These are phyloP conservation scores for Colletotrichum acutatum DNA, from an alignment of 2,329 filamentous ascomycete species.

Conservation along the genomic window DNA sequence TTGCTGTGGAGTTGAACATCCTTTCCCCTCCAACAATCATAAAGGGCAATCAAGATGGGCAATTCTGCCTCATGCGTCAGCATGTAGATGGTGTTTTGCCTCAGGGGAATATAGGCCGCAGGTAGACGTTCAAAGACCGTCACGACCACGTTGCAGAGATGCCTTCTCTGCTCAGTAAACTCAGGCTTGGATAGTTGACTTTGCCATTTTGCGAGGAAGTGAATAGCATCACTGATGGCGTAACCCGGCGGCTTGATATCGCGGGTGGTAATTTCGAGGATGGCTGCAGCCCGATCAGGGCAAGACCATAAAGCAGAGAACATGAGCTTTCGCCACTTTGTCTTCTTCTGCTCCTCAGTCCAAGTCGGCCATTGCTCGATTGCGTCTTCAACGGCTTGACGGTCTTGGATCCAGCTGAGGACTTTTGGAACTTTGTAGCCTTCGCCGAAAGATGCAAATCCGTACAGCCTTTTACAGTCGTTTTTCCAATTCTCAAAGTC, in stretches of 20 bases:
- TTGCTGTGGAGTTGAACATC: conserved; percentile 49
- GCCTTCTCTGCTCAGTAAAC: neutral
- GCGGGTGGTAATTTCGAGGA: conserved; percentile 53
- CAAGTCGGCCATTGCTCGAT: conserved; percentile 38
- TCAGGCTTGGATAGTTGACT: neutral
- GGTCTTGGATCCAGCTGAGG: conserved; percentile 43
- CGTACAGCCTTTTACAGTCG: neutral
- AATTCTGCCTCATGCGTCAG: conserved; percentile 15
- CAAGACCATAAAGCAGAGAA: conserved; percentile 46
- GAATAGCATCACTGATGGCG: conserved; percentile 49
- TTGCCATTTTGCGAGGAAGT: conserved; percentile 43
- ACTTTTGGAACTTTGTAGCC: neutral
- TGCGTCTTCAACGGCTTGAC: conserved; percentile 41
- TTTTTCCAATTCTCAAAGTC: conserved; percentile 34
- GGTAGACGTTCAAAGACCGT: conserved; percentile 30
- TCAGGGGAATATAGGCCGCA: conserved; percentile 47
- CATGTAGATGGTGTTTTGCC: conserved; percentile 48
- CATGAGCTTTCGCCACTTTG: conserved; percentile 48
- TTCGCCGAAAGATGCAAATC: neutral
- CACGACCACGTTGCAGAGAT: conserved; percentile 40
- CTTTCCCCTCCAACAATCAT: conserved; percentile 45
- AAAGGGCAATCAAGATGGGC: conserved; percentile 41
- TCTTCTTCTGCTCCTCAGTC: neutral
- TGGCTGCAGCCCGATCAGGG: conserved; percentile 45
- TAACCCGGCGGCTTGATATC: conserved; percentile 50